Conservation (phyloP, 305 asterid species). For the Caryopteris hybrid region DNA sequence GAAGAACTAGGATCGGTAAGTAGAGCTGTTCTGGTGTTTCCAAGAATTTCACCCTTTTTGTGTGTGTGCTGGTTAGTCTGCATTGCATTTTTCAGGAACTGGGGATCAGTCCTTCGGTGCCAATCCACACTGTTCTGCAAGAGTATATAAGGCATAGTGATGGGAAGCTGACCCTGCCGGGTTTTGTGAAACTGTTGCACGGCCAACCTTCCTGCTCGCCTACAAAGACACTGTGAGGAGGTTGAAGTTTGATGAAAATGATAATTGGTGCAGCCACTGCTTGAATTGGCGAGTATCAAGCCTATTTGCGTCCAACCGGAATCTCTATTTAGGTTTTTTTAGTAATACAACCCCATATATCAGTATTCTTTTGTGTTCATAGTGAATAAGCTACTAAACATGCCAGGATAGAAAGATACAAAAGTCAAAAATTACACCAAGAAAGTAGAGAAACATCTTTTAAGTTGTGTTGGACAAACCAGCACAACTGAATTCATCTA, state of each 20-base stretch:
- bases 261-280: neutral
- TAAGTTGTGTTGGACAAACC: neutral
- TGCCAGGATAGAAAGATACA: neutral
- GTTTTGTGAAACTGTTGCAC: slow-evolving; percentile 51
- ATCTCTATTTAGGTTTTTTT: neutral
- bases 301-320: neutral
- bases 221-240: slow-evolving; percentile 35
- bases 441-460: neutral
- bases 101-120: slow-evolving; percentile 52
- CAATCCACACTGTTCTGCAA: slow-evolving; percentile 60
- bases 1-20: slow-evolving; percentile 78
- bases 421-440: neutral
- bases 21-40: neutral
- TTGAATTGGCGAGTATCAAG: neutral
- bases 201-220: slow-evolving; percentile 36
- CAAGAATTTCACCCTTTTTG: neutral
- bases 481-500: neutral
- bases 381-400: neutral
- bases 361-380: neutral
- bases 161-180: slow-evolving; percentile 62
- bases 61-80: neutral
- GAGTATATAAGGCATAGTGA: slow-evolving; percentile 64
- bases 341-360: neutral
- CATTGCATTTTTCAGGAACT: slow-evolving; percentile 48
- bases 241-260: neutral